Base-by-base conservation (phyloP, 441 rosid genomes). In the Lepidium campestre region DNA sequence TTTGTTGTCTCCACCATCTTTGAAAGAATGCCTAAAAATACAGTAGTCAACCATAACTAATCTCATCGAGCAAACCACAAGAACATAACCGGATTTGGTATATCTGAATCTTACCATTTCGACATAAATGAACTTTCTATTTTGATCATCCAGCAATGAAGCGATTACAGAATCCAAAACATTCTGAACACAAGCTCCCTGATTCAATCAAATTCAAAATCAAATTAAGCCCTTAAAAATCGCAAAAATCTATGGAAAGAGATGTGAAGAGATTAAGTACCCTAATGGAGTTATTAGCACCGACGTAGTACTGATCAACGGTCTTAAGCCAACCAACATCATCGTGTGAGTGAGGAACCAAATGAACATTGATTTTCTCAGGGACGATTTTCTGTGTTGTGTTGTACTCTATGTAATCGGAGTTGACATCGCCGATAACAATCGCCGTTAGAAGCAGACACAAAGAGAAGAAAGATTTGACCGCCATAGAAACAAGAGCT, bases 101-200 rank as follows among this genome's bases (percentile, higher is more conserved):
- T 17, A 18, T 52, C 25, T 23, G 35, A 58, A 18, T 47, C 62
- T 42, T 64, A 88, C 91, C 72, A 84, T 81, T 32, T 88, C 94
- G 57, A 82, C 94, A 55, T 85, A 88, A 68, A 88, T 85, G 72
- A 80, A 85, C 81, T 85, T 88, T 77, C 88, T 82, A 76, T 84
- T 84, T 79, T 75, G 74, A 76, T 91, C 91, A 10, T 85, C 93
- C 23, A 86, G 75, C 57, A 91, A 79, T 13, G 96, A 76, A 31
- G 93, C 78, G 66, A 87, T 80, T 17, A 87, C 86, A 58, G 93
- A 89, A 62, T 89, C 96, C 63, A 89, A 37, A 32, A 89, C 93
- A 75, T 89, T 89, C 82, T 87, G 86, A 1, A 87, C 90, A 78
- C 95, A 91, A 2, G 94, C 97, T 13, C 91, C 95, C 97, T 91